Base-by-base conservation (phyloP, 352 stramenopile species). In the Albugo candida region DNA sequence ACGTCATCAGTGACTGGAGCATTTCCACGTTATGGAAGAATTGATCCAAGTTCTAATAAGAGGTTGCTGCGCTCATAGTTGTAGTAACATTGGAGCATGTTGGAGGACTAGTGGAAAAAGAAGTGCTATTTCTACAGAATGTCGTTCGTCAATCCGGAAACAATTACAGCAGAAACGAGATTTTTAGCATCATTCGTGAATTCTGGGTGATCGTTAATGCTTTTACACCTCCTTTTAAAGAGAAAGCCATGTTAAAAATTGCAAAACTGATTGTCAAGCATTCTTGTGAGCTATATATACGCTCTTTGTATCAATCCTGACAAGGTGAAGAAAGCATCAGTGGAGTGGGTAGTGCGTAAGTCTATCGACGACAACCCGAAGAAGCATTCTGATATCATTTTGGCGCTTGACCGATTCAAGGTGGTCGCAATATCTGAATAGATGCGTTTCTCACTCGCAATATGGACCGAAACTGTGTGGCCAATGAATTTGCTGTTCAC, bases 261-360 rank as follows among this genome's bases (percentile, higher is more conserved):
- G 87, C 85, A 0, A 89, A 98, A 56, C 78, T 72, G 18, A 95
- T 98, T 48, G 96, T 98, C 53, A 98, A 98, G 67, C 88, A 92
- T 94, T 44, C 65, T 97, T 19, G 91, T 97, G 49, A 87, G 74
- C 36, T 82, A 95, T 12, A 70, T 98, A 36, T 88, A 97, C 49
- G 91, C 85, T 45, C 65, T 98, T 11, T 83, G 92, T 20, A 67
- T 84, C 41, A 91, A 74, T 51, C 96, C 82, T 42, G 83, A 94
- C 14, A 92, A 96, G 48, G 68, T 97, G 45, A 84, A 81, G 50
- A 92, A 93, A 52, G 92, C 98, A 49, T 77, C 97, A 35, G 85
- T 85, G 11, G 84, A 70, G 4, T 97, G 93, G 92, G 82, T 95
- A 16, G 77, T 95, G 3, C 95, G 93, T 36, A 86, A 91, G 21